phyloP scores from a whole-genome alignment of 1,284 basidiomycete genomes.

The Cystobasidiaceae sp. region DNA sequence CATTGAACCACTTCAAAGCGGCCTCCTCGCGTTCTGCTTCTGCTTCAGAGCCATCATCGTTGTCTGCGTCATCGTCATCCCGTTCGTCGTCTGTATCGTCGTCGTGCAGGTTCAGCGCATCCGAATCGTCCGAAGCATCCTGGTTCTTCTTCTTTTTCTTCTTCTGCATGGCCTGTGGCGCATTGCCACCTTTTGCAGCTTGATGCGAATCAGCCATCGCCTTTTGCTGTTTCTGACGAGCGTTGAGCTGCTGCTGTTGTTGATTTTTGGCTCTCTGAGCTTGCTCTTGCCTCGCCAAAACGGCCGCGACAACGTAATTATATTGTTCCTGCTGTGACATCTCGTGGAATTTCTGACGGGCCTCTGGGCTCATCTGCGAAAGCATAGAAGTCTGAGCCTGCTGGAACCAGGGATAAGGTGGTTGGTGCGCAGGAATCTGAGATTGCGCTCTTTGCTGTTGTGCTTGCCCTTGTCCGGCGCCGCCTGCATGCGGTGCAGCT shows the following conservation, averaged over 20 bases:
- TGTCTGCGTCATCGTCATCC: conserved; percentile 25
- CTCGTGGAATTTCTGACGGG: conserved; percentile 13
- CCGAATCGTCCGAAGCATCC: neutral
- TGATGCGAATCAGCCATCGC: conserved; percentile 13
- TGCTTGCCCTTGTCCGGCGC: neutral
- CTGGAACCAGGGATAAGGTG: neutral
- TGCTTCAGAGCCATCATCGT: conserved; percentile 37
- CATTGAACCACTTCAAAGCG: conserved; percentile 82
- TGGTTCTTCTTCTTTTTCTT: conserved; percentile 15
- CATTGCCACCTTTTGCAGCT: conserved; percentile 16
- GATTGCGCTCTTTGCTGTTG: neutral
- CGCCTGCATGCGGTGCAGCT: too few relatives aligned
- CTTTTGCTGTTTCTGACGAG: conserved; percentile 10
- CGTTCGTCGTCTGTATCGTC: conserved; percentile 19
- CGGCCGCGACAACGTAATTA: neutral
- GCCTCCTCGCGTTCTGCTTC: conserved; percentile 48
- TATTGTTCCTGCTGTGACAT: neutral
- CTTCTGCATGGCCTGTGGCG: neutral
- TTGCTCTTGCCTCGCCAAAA: conserved; percentile 6
- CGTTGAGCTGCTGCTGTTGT: conserved; percentile 14
- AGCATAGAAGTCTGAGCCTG: conserved; percentile 6
- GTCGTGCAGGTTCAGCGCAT: conserved; percentile 6
- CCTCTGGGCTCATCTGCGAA: conserved; percentile 3
- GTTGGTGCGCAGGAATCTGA: neutral
- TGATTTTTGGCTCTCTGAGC: neutral